Conservation (phyloP, 805 yeast species). For the Teunomyces lycoperdinae region DNA sequence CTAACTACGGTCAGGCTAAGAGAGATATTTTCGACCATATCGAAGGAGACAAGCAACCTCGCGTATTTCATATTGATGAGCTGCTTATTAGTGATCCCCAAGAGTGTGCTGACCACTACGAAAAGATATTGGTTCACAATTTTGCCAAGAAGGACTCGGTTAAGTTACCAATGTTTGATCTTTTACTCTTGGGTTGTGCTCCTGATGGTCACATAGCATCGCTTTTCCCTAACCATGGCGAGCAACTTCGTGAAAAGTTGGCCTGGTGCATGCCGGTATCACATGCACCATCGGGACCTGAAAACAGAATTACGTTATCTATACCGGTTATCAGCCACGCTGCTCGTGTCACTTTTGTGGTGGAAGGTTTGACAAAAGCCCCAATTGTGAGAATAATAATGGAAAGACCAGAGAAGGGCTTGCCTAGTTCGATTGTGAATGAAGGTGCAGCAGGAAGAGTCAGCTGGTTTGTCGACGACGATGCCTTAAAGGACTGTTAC, state of each 20-base stretch:
- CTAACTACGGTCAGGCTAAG: conserved; percentile 89
- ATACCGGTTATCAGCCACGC: conserved; percentile 95
- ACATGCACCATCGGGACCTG: conserved; percentile 88
- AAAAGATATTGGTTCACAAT: conserved; percentile 77
- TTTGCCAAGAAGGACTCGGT: conserved; percentile 97
- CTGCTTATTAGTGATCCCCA: conserved; percentile 71
- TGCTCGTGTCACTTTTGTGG: conserved; percentile 88
- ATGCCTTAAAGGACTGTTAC: conserved; percentile 78
- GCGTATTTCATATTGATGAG: conserved; percentile 81
- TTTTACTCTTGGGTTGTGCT: conserved; percentile 91
- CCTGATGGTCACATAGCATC: conserved; percentile 98
- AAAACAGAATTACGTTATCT: conserved; percentile 81
- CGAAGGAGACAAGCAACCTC: conserved; percentile 55
- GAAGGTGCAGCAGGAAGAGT: conserved; percentile 97
- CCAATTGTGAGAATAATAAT: conserved; percentile 86
- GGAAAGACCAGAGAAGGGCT: conserved; percentile 96
- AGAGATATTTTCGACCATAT: conserved; percentile 74
- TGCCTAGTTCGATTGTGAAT: conserved; percentile 90
- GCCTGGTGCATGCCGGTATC: conserved; percentile 96
- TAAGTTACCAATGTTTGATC: conserved; percentile 90
- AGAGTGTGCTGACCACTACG: conserved; percentile 93
- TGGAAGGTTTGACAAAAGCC: conserved; percentile 94
- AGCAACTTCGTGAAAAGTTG: conserved; percentile 78
- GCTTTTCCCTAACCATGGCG: conserved; percentile 86
- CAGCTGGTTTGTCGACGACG: conserved; percentile 96